Evolutionary conservation across 106 monocot genomes (phyloP), one percentile per base, ranked within the genome.

Genomic region (Dendrobium officinale): DNA sequence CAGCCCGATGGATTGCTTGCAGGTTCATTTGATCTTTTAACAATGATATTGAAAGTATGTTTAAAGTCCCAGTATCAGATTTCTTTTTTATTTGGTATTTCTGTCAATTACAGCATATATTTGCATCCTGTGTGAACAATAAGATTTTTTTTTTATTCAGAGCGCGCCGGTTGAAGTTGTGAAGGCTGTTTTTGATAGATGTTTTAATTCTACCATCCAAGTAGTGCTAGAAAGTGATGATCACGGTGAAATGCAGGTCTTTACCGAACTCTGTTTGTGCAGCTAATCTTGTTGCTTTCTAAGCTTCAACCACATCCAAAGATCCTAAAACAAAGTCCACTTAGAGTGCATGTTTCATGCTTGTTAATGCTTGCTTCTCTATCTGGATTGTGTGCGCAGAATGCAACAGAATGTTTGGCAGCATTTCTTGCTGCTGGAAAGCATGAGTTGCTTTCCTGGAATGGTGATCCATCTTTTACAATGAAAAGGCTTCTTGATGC

Each of bases 361-460:
- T 74, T 19, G 7, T 47, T 47, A 76, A 76, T 76, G 49, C 43
- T 49, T 24, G 76, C 24, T 76, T 76, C 49, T 76, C 49, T 76
- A 26, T 49, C 18, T 24, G 19, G 77, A 37, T 73, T 13, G 56
- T 64, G 70, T 77, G 77, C 80, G 59, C 80, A 98, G 98, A 98
- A 94, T 93, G 98, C 94, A 47, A 95, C 98, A 80, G 95, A 98
- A 87, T 98, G 98, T 81, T 83, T 98, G 78, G 89, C 94, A 79
- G 78, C 82, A 77, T 88, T 98, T 85, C 81, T 98, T 72, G 89
- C 92, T 67, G 86, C 87, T 18, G 98, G 94, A 77, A 92, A 85
- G 73, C 92, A 89, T 84, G 91, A 98, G 54, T 82, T 98, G 76
- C 89, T 98, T 82, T 41, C 77, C 11, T 98, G 94, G 98, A 83